Evolutionary conservation across 2,329 filamentous ascomycete species (phyloP).

Genomic region (Arthrobotrys sphaeroides): DNA sequence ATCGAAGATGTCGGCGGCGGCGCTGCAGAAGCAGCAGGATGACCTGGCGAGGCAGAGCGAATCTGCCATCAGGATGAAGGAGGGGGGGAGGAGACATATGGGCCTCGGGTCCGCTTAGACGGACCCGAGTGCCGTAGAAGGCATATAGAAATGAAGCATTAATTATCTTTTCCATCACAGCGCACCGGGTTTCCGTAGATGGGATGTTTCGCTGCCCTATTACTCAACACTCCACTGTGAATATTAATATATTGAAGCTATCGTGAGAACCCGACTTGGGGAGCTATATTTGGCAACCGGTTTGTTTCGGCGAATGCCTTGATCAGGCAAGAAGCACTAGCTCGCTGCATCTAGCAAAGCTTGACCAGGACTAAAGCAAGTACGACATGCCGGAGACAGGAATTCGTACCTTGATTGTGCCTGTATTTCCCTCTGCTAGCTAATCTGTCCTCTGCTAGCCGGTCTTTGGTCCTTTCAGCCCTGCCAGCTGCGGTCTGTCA

Average conservation of each 20-base stretch:
- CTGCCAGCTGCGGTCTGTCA: slow-evolving; percentile 3
- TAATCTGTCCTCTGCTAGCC: slow-evolving; percentile 1
- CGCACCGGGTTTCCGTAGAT: not conserved
- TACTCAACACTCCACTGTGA: too few relatives aligned
- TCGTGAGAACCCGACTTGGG: not conserved
- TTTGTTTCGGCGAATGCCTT: slow-evolving; percentile 4
- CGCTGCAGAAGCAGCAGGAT: slow-evolving; percentile 38
- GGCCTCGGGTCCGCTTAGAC: slow-evolving; percentile 45
- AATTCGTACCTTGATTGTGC: slow-evolving; percentile 12
- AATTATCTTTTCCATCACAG: not conserved
- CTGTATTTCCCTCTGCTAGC: not conserved
- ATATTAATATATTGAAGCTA: not conserved
- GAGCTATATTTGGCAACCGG: slow-evolving; percentile 10
- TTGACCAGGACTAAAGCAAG: not conserved
- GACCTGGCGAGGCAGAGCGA: slow-evolving; percentile 36
- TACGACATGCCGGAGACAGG: slow-evolving; percentile 9
- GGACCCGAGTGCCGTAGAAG: not conserved
- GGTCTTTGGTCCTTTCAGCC: slow-evolving; percentile 1
- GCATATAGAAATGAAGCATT: not conserved
- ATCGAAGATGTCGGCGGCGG: slow-evolving; percentile 27
- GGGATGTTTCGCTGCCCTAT: too few relatives aligned
- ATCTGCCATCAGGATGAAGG: slow-evolving; percentile 35
- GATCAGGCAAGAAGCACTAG: slow-evolving; percentile 13
- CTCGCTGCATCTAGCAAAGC: slow-evolving; percentile 14
- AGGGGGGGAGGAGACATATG: slow-evolving; percentile 30